phyloP scores from a whole-genome alignment of 352 stramenopile species.

The Phytophthora idaei region DNA sequence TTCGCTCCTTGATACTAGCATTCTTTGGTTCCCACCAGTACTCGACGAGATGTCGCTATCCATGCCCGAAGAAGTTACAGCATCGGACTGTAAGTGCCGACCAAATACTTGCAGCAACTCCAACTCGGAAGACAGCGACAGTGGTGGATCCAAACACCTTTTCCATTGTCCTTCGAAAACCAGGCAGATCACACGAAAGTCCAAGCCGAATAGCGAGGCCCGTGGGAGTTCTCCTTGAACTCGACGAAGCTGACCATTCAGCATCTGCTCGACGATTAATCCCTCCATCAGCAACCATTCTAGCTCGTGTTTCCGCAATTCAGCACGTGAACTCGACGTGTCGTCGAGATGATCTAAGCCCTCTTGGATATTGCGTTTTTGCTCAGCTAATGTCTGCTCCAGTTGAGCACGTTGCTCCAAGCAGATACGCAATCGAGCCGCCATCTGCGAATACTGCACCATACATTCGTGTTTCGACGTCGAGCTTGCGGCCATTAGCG shows the following conservation, averaged over 20 bases:
- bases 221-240: constrained; percentile 35
- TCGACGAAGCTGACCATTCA: constrained; percentile 38
- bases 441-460: constrained; percentile 38
- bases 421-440: constrained; percentile 45
- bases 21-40: constrained; percentile 20
- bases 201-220: constrained; percentile 57
- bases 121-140: constrained; percentile 56
- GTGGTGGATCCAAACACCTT: constrained; percentile 17
- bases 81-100: constrained; percentile 40
- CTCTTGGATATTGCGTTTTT: constrained; percentile 33
- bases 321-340: constrained; percentile 2
- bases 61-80: constrained; percentile 11
- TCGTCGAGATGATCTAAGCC: constrained; percentile 19
- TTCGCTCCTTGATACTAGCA: constrained; percentile 46
- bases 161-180: constrained; percentile 59
- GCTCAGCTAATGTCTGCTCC: constrained; percentile 34
- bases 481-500: constrained; percentile 8
- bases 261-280: constrained; percentile 42
- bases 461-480: constrained; percentile 27
- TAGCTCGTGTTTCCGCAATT: constrained; percentile 25
- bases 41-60: constrained; percentile 8
- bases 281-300: constrained; percentile 42
- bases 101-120: constrained; percentile 53
- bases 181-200: constrained; percentile 54
- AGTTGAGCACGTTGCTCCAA: constrained; percentile 57